These are phyloP conservation scores for Immersiella caudata DNA, from an alignment of 495 filamentous ascomycete species.

Conservation along the genomic window DNA sequence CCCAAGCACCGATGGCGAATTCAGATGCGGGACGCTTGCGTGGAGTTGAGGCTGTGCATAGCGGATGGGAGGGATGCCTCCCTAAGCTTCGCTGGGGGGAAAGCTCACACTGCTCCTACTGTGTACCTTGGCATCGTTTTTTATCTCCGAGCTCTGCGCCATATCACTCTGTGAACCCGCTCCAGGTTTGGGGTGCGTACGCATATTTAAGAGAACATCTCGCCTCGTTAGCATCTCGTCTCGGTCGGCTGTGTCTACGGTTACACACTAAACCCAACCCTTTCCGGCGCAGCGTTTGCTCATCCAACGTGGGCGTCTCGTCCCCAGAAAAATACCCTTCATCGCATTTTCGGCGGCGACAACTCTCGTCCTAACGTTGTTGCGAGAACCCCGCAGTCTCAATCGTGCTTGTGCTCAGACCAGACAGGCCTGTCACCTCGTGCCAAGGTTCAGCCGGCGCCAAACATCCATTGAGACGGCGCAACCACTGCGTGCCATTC, in stretches of 20 bases:
- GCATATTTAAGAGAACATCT: background rate
- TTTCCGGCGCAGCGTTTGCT: background rate
- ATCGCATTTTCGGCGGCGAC: no score
- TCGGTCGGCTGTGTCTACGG: no score
- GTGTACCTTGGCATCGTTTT: background rate
- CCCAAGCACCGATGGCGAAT: background rate
- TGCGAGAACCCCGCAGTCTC: background rate
- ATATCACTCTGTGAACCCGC: background rate
- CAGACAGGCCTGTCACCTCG: background rate
- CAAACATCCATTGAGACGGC: background rate
- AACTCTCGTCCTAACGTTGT: no score
- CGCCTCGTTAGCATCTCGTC: background rate
- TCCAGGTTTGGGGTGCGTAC: no score
- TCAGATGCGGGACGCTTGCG: background rate
- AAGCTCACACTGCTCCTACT: no score
- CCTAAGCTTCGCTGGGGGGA: background rate
- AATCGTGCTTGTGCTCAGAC: no score
- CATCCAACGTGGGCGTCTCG: background rate
- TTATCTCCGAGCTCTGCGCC: background rate
- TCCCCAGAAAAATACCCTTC: background rate
- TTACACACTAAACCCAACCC: background rate
- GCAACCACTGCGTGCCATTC: background rate
- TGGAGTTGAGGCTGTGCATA: background rate
- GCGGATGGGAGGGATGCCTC: background rate
- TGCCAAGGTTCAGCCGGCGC: background rate